Percentiles rank a stretch among this genome's conserved stretches.
Evolutionary conservation across 768 basidiomycete species (phyloP).

Genomic region (Asterophora lycoperdoides): DNA sequence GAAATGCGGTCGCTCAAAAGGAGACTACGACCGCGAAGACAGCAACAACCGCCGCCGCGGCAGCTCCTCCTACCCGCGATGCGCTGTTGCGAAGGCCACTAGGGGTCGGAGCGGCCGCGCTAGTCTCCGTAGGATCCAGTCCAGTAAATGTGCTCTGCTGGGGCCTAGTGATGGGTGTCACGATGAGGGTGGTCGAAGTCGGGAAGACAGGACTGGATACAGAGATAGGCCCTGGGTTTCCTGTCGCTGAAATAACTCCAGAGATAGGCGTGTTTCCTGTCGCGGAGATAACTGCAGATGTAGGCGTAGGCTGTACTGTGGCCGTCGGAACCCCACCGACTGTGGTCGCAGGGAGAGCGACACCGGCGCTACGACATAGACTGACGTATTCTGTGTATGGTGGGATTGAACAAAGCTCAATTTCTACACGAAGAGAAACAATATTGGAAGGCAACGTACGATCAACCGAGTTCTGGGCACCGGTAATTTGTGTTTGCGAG

Average conservation of each 20-base stretch:
- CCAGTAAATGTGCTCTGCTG: too few relatives aligned
- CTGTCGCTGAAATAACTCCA: background rate
- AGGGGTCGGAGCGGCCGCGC: background rate
- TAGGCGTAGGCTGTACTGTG: too few relatives aligned
- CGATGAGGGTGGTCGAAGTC: too few relatives aligned
- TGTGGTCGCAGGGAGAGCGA: constrained; percentile 11
- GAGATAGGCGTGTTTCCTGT: background rate
- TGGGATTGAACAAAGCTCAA: background rate
- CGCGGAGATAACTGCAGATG: background rate
- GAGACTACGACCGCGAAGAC: constrained; percentile 5
- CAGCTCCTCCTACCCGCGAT: background rate
- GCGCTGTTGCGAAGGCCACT: background rate
- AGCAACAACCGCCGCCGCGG: background rate
- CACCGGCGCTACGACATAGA: constrained; percentile 8
- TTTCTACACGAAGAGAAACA: background rate
- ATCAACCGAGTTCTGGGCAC: constrained; percentile 5
- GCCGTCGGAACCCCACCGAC: constrained; percentile 5
- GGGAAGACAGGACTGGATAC: background rate
- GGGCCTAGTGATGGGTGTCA: too few relatives aligned
- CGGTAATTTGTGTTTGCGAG: background rate
- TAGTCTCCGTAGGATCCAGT: too few relatives aligned
- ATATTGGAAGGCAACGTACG: background rate
- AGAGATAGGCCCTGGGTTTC: background rate
- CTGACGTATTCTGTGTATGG: background rate
- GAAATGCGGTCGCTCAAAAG: background rate